These are phyloP conservation scores for Misopates orontium DNA, from an alignment of 257 asterid genomes.

Conservation along the genomic window DNA sequence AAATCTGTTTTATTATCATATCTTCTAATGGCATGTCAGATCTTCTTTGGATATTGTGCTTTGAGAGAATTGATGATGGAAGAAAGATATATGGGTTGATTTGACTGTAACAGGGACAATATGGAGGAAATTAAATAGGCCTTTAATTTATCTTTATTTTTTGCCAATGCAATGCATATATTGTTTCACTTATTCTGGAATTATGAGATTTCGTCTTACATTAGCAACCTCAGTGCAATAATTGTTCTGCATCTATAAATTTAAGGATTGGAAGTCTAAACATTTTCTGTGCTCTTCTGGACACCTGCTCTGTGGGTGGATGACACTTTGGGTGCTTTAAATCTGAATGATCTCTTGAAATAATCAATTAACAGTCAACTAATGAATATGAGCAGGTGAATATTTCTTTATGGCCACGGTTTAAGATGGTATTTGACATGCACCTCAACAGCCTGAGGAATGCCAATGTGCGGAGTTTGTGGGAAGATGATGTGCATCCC, in stretches of 20 bases:
- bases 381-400: constrained; percentile 70
- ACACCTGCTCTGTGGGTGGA: constrained; percentile 16
- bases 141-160: not conserved
- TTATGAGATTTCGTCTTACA: not conserved
- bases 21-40: constrained; percentile 8
- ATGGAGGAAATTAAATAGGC: constrained; percentile 5
- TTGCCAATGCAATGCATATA: constrained; percentile 2
- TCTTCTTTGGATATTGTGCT: constrained; percentile 16
- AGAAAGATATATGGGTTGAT: constrained; percentile 16
- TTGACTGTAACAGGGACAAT: constrained; percentile 10
- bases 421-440: constrained; percentile 98
- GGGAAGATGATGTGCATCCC: constrained; percentile 99
- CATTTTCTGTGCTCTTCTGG: constrained; percentile 14
- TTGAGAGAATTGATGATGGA: constrained; percentile 17
- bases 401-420: constrained; percentile 96
- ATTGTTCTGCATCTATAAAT: not conserved
- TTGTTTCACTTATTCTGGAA: not conserved
- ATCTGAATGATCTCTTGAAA: constrained; percentile 17
- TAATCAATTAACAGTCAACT: constrained; percentile 11
- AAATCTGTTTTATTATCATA: constrained; percentile 7
- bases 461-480: constrained; percentile 76
- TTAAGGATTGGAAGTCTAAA: constrained; percentile 3
- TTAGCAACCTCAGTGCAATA: constrained; percentile 14
- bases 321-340: constrained; percentile 3
- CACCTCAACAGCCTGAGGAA: constrained; percentile 90